Evolutionary conservation across 805 yeast species (phyloP).

Genomic region (Saccharomycopsis fermentans): DNA sequence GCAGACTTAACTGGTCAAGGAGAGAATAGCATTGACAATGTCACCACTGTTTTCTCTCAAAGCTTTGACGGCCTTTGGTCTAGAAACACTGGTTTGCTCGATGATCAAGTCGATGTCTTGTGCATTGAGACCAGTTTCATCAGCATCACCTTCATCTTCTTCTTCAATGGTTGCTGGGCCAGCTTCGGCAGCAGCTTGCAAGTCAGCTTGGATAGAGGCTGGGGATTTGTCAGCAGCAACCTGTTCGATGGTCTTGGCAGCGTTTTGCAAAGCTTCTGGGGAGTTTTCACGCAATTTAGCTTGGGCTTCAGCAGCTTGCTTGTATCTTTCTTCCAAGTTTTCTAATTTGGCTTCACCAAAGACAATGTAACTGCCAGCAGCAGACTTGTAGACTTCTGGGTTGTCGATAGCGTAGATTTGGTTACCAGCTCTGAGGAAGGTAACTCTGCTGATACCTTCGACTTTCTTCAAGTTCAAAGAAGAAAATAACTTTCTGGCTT

Average conservation of each 20-base stretch:
- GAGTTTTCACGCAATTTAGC: slow-evolving; percentile 46
- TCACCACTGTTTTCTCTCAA: slow-evolving; percentile 83
- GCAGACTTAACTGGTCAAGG: slow-evolving; percentile 24
- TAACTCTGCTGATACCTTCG: slow-evolving; percentile 89
- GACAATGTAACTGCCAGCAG: slow-evolving; percentile 88
- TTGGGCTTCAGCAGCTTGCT: slow-evolving; percentile 74
- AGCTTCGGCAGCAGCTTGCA: slow-evolving; percentile 53
- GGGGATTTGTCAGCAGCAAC: slow-evolving; percentile 45
- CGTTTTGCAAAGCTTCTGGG: slow-evolving; percentile 34
- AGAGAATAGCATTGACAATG: slow-evolving; percentile 94
- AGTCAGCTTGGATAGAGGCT: slow-evolving; percentile 74
- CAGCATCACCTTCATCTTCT: slow-evolving; percentile 65
- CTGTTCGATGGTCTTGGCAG: slow-evolving; percentile 32
- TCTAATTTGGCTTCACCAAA: slow-evolving; percentile 98
- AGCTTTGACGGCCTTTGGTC: slow-evolving; percentile 87
- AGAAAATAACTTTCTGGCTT: slow-evolving; percentile 83
- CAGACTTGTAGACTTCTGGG: slow-evolving; percentile 94
- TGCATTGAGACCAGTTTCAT: slow-evolving; percentile 72
- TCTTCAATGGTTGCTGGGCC: slow-evolving; percentile 37
- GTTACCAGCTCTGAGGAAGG: slow-evolving; percentile 89
- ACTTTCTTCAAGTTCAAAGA: slow-evolving; percentile 85
- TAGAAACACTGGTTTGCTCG: slow-evolving; percentile 85
- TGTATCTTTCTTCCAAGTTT: slow-evolving; percentile 81
- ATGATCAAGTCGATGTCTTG: slow-evolving; percentile 79
- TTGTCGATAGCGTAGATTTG: slow-evolving; percentile 80